Percentiles rank a stretch among this genome's conserved stretches.
These are phyloP conservation scores for Blastobotrys muscicola DNA, from an alignment of 805 yeast species.

Conservation along the genomic window DNA sequence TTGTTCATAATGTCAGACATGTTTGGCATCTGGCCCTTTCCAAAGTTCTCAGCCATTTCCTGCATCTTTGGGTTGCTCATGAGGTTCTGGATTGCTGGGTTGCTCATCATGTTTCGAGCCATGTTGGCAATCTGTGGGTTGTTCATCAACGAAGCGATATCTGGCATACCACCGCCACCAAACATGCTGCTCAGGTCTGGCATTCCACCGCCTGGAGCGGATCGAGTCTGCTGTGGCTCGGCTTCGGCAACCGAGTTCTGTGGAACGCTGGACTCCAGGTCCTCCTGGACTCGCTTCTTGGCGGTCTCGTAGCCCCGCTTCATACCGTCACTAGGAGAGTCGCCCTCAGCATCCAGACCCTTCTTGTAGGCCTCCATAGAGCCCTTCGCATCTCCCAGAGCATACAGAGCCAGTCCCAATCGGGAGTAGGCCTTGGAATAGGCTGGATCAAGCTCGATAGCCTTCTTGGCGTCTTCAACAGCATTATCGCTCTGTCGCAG, in stretches of 20 bases:
- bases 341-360: slow-evolving; percentile 85
- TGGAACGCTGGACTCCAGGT: slow-evolving; percentile 30
- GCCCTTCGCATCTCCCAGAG: slow-evolving; percentile 86
- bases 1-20: slow-evolving; percentile 68
- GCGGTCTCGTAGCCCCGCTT: slow-evolving; percentile 90
- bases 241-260: slow-evolving; percentile 26
- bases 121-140: slow-evolving; percentile 91
- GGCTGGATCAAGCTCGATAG: slow-evolving; percentile 65
- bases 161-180: slow-evolving; percentile 61
- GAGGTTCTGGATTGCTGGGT: slow-evolving; percentile 62
- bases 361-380: slow-evolving; percentile 83
- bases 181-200: slow-evolving; percentile 15
- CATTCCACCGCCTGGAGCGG: slow-evolving; percentile 32
- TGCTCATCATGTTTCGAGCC: slow-evolving; percentile 79
- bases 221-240: slow-evolving; percentile 44
- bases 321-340: slow-evolving; percentile 78
- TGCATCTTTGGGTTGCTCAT: slow-evolving; percentile 74
- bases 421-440: slow-evolving; percentile 93
- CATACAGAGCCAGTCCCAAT: slow-evolving; percentile 86
- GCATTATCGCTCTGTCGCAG: slow-evolving; percentile 66
- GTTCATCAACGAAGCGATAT: slow-evolving; percentile 59
- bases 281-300: slow-evolving; percentile 74
- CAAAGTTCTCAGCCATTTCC: slow-evolving; percentile 71
- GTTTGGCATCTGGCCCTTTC: slow-evolving; percentile 49
- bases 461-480: slow-evolving; percentile 70